Evolutionary conservation across 1,284 basidiomycete genomes (phyloP).

Genomic region (Leccinum angustisporum): DNA sequence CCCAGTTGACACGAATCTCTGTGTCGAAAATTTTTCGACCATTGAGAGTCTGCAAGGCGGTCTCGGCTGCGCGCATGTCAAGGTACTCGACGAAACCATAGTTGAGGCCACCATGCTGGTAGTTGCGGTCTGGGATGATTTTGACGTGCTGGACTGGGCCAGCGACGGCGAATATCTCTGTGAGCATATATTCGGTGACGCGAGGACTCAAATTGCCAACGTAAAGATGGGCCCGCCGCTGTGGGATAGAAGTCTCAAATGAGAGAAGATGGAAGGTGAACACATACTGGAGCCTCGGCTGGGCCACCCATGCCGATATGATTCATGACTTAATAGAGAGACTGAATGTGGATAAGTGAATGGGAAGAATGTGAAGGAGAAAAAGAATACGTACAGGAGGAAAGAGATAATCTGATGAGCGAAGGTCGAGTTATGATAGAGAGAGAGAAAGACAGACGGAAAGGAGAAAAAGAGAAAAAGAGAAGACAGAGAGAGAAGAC

Average conservation of each 20-base stretch:
- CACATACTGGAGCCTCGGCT: conserved; percentile 74
- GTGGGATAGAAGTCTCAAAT: conserved; percentile 22
- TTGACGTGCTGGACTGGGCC: conserved; percentile 96
- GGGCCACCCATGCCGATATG: conserved; percentile 64
- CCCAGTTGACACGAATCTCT: conserved; percentile 97
- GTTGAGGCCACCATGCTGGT: conserved; percentile 95
- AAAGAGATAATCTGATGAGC: conserved; percentile 42
- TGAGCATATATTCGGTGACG: conserved; percentile 93
- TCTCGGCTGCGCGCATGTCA: conserved; percentile 97
- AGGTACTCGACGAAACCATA: conserved; percentile 98
- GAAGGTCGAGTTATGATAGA: conserved; percentile 35
- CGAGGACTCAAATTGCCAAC: conserved; percentile 95
- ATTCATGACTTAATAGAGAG: conserved; percentile 71
- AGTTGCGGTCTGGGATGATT: conserved; percentile 98
- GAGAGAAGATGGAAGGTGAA: conserved; percentile 29
- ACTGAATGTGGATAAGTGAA: conserved; percentile 17
- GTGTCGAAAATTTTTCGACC: conserved; percentile 98
- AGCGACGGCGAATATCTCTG: conserved; percentile 94
- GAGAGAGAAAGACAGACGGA: conserved; percentile 39
- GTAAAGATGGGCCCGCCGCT: conserved; percentile 92
- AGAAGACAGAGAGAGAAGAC: conserved; percentile 46
- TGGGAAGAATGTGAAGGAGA: not conserved
- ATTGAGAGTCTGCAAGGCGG: conserved; percentile 93
- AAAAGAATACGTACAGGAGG: conserved; percentile 38
- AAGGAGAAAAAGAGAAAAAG: conserved; percentile 45